These are phyloP conservation scores for Colletotrichum sp. DNA, from an alignment of 2,329 filamentous ascomycete species.

Conservation along the genomic window DNA sequence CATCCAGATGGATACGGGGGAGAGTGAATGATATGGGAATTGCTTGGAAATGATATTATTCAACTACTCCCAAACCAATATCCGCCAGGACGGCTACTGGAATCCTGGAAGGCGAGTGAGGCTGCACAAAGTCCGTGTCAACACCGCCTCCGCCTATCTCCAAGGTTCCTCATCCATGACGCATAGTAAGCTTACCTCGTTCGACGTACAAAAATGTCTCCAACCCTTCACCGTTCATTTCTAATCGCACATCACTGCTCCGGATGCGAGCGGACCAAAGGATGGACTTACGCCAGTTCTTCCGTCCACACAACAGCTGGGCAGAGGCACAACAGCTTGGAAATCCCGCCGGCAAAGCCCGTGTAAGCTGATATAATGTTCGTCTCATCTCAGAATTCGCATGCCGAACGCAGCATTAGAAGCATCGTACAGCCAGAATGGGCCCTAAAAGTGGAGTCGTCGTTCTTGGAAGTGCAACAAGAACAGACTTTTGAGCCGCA, in stretches of 20 bases:
- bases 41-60: rapidly evolving
- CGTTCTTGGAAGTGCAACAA: background rate
- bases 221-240: background rate
- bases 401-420: background rate
- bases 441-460: background rate
- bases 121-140: background rate
- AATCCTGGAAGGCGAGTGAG: background rate
- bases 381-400: background rate
- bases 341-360: background rate
- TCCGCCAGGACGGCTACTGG: background rate
- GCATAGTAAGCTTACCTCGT: background rate
- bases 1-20: rapidly evolving
- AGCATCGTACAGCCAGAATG: background rate
- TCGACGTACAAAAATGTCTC: background rate
- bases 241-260: background rate
- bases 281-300: background rate
- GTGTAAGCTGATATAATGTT: background rate
- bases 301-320: background rate
- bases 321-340: background rate
- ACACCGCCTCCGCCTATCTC: background rate
- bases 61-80: rapidly evolving
- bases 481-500: background rate
- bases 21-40: background rate
- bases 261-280: background rate
- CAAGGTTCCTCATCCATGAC: background rate